Conservation (phyloP, 805 yeast species). For the Wickerhamomyces hampshirensis region DNA sequence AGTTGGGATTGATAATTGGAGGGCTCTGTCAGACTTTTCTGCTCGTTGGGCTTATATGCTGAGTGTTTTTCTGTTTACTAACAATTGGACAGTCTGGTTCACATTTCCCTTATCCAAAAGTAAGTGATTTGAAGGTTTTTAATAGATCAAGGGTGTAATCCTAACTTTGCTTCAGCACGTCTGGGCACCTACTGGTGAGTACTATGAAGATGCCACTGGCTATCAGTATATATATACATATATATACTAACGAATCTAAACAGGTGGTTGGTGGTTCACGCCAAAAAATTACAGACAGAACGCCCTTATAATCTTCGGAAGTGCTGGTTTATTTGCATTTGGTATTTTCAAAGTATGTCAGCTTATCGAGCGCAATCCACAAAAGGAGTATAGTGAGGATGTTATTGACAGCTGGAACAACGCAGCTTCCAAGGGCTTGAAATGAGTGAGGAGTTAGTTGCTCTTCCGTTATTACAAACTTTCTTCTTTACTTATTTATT, state of each 20-base stretch:
- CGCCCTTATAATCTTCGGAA: constrained; percentile 10
- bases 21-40: background rate
- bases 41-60: background rate
- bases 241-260: constrained; percentile 11
- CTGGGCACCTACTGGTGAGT: constrained; percentile 26
- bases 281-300: constrained; percentile 22
- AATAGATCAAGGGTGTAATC: background rate
- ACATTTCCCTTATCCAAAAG: constrained; percentile 23
- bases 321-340: constrained; percentile 14
- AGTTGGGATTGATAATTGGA: no score
- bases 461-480: no score
- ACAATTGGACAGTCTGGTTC: constrained; percentile 14
- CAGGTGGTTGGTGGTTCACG: constrained; percentile 26
- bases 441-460: no score
- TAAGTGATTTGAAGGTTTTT: constrained; percentile 6
- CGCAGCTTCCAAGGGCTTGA: constrained; percentile 18
- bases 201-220: no score
- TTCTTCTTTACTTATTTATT: constrained; percentile 5
- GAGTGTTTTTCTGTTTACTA: background rate
- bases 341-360: constrained; percentile 17
- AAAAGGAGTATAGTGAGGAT: constrained; percentile 15
- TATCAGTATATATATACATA: background rate
- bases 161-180: constrained; percentile 13
- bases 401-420: constrained; percentile 20
- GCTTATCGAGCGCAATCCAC: constrained; percentile 14